These are phyloP conservation scores for Lyophyllum semitale DNA, from an alignment of 768 basidiomycete genomes.

Conservation along the genomic window DNA sequence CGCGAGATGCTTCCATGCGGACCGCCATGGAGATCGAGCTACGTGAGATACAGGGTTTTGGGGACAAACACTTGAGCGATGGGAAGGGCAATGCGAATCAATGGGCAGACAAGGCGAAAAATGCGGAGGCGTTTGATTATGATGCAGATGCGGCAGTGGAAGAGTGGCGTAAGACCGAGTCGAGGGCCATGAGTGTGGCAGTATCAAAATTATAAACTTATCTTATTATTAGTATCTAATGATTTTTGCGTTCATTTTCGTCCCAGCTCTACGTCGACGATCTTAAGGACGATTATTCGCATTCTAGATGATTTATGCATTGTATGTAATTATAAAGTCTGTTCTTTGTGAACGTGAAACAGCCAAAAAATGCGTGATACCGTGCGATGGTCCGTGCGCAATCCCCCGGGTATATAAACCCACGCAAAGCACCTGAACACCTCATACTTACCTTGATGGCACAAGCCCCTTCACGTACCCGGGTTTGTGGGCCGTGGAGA, in stretches of 20 bases:
- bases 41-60: constrained; percentile 10
- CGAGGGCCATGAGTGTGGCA: not conserved
- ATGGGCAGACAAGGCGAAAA: constrained; percentile 59
- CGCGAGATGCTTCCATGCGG: constrained; percentile 54
- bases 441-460: constrained; percentile 72
- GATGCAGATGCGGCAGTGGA: constrained; percentile 56
- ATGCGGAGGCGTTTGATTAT: constrained; percentile 47
- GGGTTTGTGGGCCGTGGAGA: constrained; percentile 60
- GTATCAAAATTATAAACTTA: constrained; percentile 5
- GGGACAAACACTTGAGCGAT: not conserved
- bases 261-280: too few relatives aligned
- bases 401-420: not conserved
- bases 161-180: constrained; percentile 40
- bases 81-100: constrained; percentile 45
- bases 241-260: too few relatives aligned
- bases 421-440: constrained; percentile 3
- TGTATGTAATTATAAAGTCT: too few relatives aligned
- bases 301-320: too few relatives aligned
- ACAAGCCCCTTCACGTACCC: constrained; percentile 53
- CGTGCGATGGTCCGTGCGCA: constrained; percentile 10
- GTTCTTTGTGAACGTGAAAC: too few relatives aligned
- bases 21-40: constrained; percentile 45
- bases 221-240: not conserved
- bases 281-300: too few relatives aligned
- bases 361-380: too few relatives aligned